Base-by-base conservation (phyloP, 2,329 filamentous ascomycete species). In the Juglanconis juglandina region DNA sequence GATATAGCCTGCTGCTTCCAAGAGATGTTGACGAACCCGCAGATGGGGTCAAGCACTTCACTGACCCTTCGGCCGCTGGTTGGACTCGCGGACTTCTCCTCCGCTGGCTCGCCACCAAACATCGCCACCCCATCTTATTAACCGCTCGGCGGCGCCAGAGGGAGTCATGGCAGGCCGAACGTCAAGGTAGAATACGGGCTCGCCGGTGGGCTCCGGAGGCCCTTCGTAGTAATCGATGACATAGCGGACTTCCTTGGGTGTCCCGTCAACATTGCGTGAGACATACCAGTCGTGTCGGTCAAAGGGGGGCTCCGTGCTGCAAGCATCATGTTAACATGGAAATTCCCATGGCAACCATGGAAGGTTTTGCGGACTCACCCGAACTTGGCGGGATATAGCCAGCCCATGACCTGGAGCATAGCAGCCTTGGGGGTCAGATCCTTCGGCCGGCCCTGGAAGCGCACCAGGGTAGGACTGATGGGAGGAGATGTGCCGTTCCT, bases 221-320 rank as follows among this genome's bases (percentile, higher is more conserved):
- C 87, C 94, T 39, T 89, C 88, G 75, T 98, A 98, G 76, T 96
- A 98, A 75, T 99, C 95, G 72, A 99, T 99, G 59, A 99, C 87
- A 73, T 99, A 99, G 69, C 95, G 86, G 50, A 97, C 81, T 78
- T 97, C 88, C 72, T 88, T 89, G 68, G 79, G 81, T 61, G 87
- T 73, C 34, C 90, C 91, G 57, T 87, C 81, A 53, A 83, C 76
- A 39, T 88, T 83, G 64, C 95, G 84, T 65, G 90, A 84, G 47
- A 99, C 90, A 71, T 89, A 98, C 95, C 95, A 99, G 73, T 99
- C 95, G 73, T 99, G 95, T 63, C 95, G 87, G 75, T 99, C 95
- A 69, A 99, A 99, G 1, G 95, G 95, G 10, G 92, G 90, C 56
- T 92, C 88, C 7, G 88, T 87, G 5, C 89, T 91, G 64, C 39